Evolutionary conservation across 148 eudicot genomes (phyloP), one percentile per base, ranked within the genome.

Genomic region (Heliamphora exappendiculata): DNA sequence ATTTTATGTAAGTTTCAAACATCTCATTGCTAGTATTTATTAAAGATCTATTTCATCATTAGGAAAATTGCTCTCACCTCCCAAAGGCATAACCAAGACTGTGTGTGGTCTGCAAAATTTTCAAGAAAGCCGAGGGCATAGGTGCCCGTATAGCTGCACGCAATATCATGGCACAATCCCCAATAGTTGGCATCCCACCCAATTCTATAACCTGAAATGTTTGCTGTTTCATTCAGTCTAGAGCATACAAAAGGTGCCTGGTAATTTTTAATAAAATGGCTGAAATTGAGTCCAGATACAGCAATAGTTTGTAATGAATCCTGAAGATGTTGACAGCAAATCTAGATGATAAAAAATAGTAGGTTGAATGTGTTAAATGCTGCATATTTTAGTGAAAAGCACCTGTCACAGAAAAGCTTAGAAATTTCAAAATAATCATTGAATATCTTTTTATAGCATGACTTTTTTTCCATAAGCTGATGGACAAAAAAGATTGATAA

Each of bases 71-170:
- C 54, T 70, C 87, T 71, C 69, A 89, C 98, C 97, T 92, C 83
- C 98, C 97, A 71, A 91, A 91, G 28, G 82, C 84, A 81, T 92
- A 95, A 78, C 96, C 96, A 24, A 95, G 93, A 76, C 84, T 49
- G 75, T 95, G 98, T 49, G 97, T 86, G 68, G 88, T 86, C 79
- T 85, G 96, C 84, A 95, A 85, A 79, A 95, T 91, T 70, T 85
- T 88, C 81, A 92, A 85, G 88, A 92, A 95, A 75, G 89, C 89
- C 69, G 96, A 88, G 75, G 98, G 97, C 80, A 89, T 83, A 59
- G 97, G 96, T 85, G 96, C 96, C 84, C 87, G 86, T 68, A 89
- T 88, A 50, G 98, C 97, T 80, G 97, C 96, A 77, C 97, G 97
- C 75, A 95, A 86, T 82, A 95, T 89, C 90, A 91, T 85, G 49